These are phyloP conservation scores for Solanum hybrid DNA, from an alignment of 305 asterid species.

Conservation along the genomic window DNA sequence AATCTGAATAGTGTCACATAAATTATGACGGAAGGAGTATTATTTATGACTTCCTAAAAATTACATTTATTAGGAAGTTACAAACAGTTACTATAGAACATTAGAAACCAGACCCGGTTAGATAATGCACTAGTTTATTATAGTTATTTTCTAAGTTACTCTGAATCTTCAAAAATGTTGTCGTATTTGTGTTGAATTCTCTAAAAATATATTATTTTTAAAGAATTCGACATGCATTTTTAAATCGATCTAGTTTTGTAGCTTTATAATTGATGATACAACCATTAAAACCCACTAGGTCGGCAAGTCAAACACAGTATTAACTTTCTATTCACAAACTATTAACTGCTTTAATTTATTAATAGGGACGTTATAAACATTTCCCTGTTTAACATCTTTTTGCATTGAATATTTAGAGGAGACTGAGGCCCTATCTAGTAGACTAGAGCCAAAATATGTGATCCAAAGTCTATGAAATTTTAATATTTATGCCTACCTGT, in stretches of 20 bases:
- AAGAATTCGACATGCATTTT: no score
- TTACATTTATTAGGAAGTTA: not conserved
- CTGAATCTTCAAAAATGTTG: fast-evolving
- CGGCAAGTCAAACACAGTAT: not conserved
- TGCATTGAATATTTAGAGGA: not conserved
- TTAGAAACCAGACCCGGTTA: not conserved
- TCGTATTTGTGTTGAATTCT: no score
- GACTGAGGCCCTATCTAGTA: not conserved
- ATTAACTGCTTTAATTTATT: not conserved
- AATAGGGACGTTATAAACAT: not conserved
- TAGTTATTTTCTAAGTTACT: not conserved
- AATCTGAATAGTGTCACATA: no score
- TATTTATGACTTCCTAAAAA: not conserved
- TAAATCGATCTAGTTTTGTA: not conserved
- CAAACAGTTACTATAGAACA: not conserved
- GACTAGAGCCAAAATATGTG: not conserved
- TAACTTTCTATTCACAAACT: not conserved
- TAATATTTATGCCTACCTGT: not conserved
- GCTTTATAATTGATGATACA: not conserved
- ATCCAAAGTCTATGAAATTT: not conserved
- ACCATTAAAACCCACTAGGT: not conserved
- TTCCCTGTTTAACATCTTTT: not conserved
- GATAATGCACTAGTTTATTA: not conserved
- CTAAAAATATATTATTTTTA: no score
- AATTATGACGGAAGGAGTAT: not conserved